Evolutionary conservation across 176 grass and related monocot species (phyloP).

Genomic region (Thalia dealbata): DNA sequence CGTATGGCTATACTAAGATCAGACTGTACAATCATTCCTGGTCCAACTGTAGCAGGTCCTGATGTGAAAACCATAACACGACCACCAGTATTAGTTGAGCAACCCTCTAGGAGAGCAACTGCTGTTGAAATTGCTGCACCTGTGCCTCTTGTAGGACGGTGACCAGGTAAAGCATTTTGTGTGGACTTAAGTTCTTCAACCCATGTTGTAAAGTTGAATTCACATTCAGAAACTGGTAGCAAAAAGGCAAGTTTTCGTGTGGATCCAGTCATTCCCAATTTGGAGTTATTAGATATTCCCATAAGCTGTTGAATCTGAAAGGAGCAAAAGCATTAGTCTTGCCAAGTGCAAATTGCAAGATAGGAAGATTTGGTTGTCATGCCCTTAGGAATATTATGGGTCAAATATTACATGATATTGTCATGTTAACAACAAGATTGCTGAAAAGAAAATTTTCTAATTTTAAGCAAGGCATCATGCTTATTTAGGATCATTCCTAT

Average conservation of each 20-base stretch:
- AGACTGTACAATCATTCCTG: conserved; percentile 67
- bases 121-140: conserved; percentile 77
- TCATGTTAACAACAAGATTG: neutral
- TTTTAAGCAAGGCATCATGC: neutral
- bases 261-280: conserved; percentile 33
- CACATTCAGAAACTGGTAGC: conserved; percentile 81
- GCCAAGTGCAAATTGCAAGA: neutral
- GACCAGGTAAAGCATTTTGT: conserved; percentile 33
- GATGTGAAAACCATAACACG: conserved; percentile 86
- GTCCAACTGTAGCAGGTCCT: conserved; percentile 76
- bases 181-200: conserved; percentile 65
- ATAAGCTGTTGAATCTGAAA: conserved; percentile 82
- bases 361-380: neutral
- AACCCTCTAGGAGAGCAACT: conserved; percentile 83
- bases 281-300: conserved; percentile 43
- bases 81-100: conserved; percentile 44
- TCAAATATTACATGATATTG: no score
- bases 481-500: neutral
- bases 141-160: conserved; percentile 53
- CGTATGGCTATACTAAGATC: conserved; percentile 73
- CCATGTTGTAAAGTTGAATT: conserved; percentile 80
- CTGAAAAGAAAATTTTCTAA: neutral
- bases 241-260: conserved; percentile 51
- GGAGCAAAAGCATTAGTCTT: neutral
- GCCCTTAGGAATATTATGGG: neutral